These are phyloP conservation scores for Claviceps purpurea DNA, from an alignment of 2,329 filamentous ascomycete species.

Conservation along the genomic window DNA sequence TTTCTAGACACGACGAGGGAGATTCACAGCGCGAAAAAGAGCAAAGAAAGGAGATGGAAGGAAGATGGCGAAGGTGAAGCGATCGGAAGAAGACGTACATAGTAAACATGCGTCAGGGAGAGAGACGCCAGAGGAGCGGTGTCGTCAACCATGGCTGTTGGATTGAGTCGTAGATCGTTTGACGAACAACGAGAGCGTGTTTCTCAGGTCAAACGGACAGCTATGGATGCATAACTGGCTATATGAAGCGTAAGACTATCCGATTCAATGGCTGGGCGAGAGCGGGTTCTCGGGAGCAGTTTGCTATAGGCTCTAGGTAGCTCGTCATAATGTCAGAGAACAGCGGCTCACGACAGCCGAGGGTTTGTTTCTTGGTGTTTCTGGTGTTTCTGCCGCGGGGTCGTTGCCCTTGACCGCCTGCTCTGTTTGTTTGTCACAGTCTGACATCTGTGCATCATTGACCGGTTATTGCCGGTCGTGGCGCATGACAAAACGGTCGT, in stretches of 20 bases:
- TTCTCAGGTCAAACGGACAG: neutral
- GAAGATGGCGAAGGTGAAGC: neutral
- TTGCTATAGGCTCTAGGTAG: neutral
- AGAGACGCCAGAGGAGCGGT: conserved; percentile 67
- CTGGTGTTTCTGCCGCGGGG: neutral
- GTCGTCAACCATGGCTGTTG: conserved; percentile 15
- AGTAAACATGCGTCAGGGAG: conserved; percentile 90
- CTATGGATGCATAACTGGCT: neutral
- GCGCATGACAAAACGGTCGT: too few species aligned
- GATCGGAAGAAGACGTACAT: conserved; percentile 43
- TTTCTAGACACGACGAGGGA: too few species aligned
- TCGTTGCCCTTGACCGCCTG: conserved; percentile 3
- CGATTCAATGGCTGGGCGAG: neutral
- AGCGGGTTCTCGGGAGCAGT: neutral
- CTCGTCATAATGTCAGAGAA: neutral
- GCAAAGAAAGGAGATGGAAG: neutral
- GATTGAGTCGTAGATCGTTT: neutral
- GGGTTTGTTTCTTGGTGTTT: neutral
- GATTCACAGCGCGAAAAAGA: too few species aligned
- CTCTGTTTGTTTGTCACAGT: neutral
- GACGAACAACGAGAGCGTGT: neutral
- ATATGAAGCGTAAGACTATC: too few species aligned
- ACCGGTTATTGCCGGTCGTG: too few species aligned
- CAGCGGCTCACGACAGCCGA: neutral
- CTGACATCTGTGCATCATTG: too few species aligned